These are phyloP conservation scores for Rhodotorula sp. DNA, from an alignment of 1,284 basidiomycete genomes.

Conservation along the genomic window DNA sequence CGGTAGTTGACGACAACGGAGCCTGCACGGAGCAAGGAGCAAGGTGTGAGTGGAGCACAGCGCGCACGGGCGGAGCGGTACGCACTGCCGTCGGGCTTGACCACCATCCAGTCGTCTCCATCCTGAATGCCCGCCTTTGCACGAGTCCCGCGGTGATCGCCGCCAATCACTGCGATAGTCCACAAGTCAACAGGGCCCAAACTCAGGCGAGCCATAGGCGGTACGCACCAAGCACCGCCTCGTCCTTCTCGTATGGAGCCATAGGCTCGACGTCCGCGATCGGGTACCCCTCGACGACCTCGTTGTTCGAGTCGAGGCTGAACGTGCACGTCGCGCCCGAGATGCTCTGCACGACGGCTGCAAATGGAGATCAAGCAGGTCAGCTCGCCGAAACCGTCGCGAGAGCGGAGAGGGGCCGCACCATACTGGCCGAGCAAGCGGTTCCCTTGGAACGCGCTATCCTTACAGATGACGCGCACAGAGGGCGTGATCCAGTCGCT, in stretches of 20 bases:
- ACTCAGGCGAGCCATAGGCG: neutral
- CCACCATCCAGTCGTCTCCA: constrained; percentile 43
- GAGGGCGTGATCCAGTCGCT: constrained; percentile 28
- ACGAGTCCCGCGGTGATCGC: constrained; percentile 37
- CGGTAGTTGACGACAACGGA: constrained; percentile 5
- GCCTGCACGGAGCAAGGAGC: neutral
- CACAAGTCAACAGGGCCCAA: neutral
- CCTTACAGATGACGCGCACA: constrained; percentile 21
- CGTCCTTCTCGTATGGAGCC: constrained; percentile 32
- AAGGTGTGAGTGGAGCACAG: neutral
- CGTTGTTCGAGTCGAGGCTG: constrained; percentile 29
- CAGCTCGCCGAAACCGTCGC: neutral
- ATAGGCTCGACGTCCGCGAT: constrained; percentile 27
- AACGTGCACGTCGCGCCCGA: constrained; percentile 20
- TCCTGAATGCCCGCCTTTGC: constrained; percentile 35
- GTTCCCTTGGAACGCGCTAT: constrained; percentile 24
- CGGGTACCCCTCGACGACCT: constrained; percentile 33
- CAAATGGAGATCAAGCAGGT: neutral
- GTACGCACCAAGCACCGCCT: constrained; percentile 31
- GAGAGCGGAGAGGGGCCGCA: constrained; percentile 1
- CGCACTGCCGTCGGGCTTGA: constrained; percentile 13
- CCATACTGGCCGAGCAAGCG: constrained; percentile 34
- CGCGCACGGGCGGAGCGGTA: too few species aligned
- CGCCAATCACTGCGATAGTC: constrained; percentile 32
- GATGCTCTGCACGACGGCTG: constrained; percentile 27